Base-by-base conservation (phyloP, 179 eudicot species). In the Pouteria campechiana region DNA sequence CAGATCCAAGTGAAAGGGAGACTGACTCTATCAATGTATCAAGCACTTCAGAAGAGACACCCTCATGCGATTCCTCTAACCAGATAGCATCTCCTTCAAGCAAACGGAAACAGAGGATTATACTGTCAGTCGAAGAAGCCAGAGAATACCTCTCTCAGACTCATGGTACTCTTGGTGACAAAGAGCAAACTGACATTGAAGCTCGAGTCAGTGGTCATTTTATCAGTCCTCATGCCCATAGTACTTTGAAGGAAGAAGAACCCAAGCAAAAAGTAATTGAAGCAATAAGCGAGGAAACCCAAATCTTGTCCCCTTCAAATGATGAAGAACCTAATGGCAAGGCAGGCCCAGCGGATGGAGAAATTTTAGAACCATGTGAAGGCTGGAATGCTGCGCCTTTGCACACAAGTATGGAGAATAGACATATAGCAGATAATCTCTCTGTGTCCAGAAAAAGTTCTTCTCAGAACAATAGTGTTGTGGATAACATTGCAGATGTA, bases 51-150 rank as follows among this genome's bases (percentile, higher is more conserved):
- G 61, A 46, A 24, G 22, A 46, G 13, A 32, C 52, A 48, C 32
- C 10, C 20, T 23, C 8, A 2, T 17, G 42, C 2, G 15, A 17
- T 4, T 11, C 17, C 8, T 37, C 42, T 17, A 12, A 5, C n/a
- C 42, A 15, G 15, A 37, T 15, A 21, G 46, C 22, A 12, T 16
- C 28, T 21, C 17, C 25, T 0, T n/a, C n/a, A n/a, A 21, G 32
- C 17, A 68, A 63, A 62, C 61, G 52, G 23, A 80, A 63, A 55
- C 70, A 73, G 13, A 77, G 68, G 60, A 57, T 83, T 52, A 88
- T 88, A 57, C 55, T 54, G 32, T 77, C 94, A 3, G 92, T 76
- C 38, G 63, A 68, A 46, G 97, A 88, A 75, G 94, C 97, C 19
- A 78, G 81, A 61, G 85, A 77, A 48, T 88, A 75, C 61, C 94